These are phyloP conservation scores for Pneumocystis carinii DNA, from an alignment of 1,139 yeast species.

Conservation along the genomic window DNA sequence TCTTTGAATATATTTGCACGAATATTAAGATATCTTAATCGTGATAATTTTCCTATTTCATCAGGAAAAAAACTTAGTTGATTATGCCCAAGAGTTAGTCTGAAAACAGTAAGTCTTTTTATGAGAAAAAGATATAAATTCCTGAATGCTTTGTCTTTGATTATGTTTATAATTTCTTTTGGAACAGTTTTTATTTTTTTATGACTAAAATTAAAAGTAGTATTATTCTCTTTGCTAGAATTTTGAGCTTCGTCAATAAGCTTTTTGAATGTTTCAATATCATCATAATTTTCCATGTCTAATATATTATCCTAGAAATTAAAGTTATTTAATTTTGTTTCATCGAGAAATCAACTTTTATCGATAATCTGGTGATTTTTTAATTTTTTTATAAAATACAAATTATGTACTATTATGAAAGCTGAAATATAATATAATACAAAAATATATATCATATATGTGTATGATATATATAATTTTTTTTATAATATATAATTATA, in stretches of 20 bases:
- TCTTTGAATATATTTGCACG: slow-evolving; percentile 42
- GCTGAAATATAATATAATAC: neutral
- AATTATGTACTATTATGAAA: neutral
- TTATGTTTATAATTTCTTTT: slow-evolving; percentile 28
- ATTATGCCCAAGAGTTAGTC: slow-evolving; percentile 11
- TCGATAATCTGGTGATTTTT: neutral
- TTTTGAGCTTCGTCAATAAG: slow-evolving; percentile 5
- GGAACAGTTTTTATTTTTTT: slow-evolving; percentile 26
- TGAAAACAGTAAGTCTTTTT: neutral
- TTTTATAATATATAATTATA: neutral
- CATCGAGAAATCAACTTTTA: neutral
- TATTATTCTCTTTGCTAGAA: slow-evolving; percentile 6
- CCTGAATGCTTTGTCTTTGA: slow-evolving; percentile 34
- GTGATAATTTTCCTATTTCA: slow-evolving; percentile 29
- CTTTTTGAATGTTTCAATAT: slow-evolving; percentile 3
- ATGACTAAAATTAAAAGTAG: slow-evolving; percentile 20
- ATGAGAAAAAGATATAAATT: slow-evolving; percentile 7
- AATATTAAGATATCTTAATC: slow-evolving; percentile 48
- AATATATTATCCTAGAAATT: neutral
- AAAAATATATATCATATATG: neutral
- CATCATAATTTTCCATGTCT: neutral
- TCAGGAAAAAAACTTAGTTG: slow-evolving; percentile 11
- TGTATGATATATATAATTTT: neutral
- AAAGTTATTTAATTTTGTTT: neutral
- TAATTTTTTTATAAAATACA: neutral